Conservation (phyloP, 1,284 basidiomycete species). For the Malassezia sp. region DNA sequence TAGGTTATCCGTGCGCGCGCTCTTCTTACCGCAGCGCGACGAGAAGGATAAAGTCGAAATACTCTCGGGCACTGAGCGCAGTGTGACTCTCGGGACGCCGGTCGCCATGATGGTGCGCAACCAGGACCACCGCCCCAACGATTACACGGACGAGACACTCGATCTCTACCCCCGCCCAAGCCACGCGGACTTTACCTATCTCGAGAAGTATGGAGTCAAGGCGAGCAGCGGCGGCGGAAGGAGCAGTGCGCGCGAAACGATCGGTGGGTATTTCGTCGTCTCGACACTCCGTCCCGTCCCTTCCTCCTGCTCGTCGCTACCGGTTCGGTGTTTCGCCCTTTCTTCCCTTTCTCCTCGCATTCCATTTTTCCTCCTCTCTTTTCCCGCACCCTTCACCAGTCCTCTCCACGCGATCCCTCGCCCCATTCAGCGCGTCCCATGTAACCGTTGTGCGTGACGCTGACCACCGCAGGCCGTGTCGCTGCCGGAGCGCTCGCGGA, state of each 20-base stretch:
- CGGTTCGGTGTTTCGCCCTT: no score
- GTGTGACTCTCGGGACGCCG: conserved; percentile 90
- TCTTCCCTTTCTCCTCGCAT: no score
- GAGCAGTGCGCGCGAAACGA: conserved; percentile 88
- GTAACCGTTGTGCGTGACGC: no score
- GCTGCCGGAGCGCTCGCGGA: conserved; percentile 97
- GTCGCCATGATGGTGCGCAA: conserved; percentile 92
- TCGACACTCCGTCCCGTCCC: no score
- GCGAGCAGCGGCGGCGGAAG: conserved; percentile 91
- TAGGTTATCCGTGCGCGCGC: no score
- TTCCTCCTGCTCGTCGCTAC: no score
- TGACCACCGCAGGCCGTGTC: no score
- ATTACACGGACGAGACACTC: conserved; percentile 78
- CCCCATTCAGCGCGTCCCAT: no score
- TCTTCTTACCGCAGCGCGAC: conserved; percentile 55
- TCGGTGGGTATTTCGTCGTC: no score
- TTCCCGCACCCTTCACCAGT: no score
- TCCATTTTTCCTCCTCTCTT: no score
- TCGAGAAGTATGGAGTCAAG: conserved; percentile 94
- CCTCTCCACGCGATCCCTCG: no score
- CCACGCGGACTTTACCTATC: conserved; percentile 96
- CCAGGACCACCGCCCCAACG: conserved; percentile 94
- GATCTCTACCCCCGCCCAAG: conserved; percentile 92
- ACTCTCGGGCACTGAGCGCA: conserved; percentile 86
- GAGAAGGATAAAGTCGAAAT: conserved; percentile 91